Conservation (phyloP, 1,284 basidiomycete species). For the Puccinia brachypodii region DNA sequence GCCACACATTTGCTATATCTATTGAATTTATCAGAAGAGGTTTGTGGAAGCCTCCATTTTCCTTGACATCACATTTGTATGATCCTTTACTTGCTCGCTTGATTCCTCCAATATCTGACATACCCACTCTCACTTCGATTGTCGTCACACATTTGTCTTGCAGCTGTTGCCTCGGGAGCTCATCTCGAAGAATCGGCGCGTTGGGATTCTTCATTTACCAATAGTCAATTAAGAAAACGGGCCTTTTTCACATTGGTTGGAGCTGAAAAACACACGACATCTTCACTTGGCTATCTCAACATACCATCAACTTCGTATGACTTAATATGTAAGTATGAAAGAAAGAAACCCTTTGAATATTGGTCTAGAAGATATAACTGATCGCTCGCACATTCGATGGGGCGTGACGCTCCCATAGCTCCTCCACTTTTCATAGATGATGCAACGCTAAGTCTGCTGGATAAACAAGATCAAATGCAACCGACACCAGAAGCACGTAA, state of each 20-base stretch:
- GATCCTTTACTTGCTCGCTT: not conserved
- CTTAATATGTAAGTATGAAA: not conserved
- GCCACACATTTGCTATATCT: not conserved
- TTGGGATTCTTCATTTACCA: constrained; percentile 29
- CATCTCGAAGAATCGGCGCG: constrained; percentile 20
- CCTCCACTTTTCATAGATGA: not conserved
- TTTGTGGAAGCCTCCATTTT: not conserved
- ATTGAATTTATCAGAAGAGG: constrained; percentile 10
- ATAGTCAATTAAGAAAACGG: constrained; percentile 35
- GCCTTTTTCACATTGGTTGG: constrained; percentile 20
- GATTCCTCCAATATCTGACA: not conserved
- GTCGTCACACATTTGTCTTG: not conserved
- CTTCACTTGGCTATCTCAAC: not conserved
- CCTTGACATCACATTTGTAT: not conserved
- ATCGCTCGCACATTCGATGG: not conserved
- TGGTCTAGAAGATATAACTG: not conserved
- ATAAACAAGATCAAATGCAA: not conserved
- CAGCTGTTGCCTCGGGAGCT: not conserved
- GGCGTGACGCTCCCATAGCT: not conserved
- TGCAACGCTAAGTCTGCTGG: not conserved
- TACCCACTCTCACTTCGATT: not conserved
- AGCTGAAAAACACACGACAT: not conserved
- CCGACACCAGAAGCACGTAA: not conserved
- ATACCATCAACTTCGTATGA: not conserved
- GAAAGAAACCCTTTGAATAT: not conserved